Evolutionary conservation across 164 flowering plant species (phyloP).

Genomic region (Stephania yunnanensis): DNA sequence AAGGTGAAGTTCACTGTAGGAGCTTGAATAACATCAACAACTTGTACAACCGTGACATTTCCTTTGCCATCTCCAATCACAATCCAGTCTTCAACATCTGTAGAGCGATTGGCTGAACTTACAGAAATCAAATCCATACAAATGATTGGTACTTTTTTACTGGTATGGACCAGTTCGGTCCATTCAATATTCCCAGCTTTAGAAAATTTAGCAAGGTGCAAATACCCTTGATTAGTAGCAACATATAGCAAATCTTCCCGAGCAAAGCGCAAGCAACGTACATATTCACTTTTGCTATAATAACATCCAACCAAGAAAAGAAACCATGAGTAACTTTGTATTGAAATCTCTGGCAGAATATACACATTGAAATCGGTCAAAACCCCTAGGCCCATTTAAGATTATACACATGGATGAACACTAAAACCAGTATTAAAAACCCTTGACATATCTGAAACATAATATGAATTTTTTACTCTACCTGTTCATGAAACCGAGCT

Average conservation of each 20-base stretch:
- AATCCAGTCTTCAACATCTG: conserved; percentile 62
- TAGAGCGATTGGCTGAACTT: conserved; percentile 14
- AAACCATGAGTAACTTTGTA: conserved; percentile 1
- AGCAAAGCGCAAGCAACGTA: conserved; percentile 68
- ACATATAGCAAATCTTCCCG: conserved; percentile 66
- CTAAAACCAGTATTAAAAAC: no score
- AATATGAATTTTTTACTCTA: conserved; percentile 13
- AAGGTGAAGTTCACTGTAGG: conserved; percentile 30
- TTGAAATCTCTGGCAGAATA: neutral
- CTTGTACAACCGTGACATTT: conserved; percentile 41
- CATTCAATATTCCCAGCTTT: conserved; percentile 44
- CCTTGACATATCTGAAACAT: neutral
- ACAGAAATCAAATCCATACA: conserved; percentile 71
- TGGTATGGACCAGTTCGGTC: conserved; percentile 51
- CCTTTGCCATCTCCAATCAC: conserved; percentile 95
- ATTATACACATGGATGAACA: neutral
- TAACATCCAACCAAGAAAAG: conserved; percentile 8
- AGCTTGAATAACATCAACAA: conserved; percentile 27
- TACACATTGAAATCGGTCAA: neutral
- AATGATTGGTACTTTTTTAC: conserved; percentile 54
- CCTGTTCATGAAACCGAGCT: conserved; percentile 69
- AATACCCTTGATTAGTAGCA: conserved; percentile 86
- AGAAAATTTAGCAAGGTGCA: conserved; percentile 51
- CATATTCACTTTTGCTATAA: conserved; percentile 98
- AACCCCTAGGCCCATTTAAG: neutral